phyloP scores from a whole-genome alignment of 164 flowering plant genomes.

The Piper longum region DNA sequence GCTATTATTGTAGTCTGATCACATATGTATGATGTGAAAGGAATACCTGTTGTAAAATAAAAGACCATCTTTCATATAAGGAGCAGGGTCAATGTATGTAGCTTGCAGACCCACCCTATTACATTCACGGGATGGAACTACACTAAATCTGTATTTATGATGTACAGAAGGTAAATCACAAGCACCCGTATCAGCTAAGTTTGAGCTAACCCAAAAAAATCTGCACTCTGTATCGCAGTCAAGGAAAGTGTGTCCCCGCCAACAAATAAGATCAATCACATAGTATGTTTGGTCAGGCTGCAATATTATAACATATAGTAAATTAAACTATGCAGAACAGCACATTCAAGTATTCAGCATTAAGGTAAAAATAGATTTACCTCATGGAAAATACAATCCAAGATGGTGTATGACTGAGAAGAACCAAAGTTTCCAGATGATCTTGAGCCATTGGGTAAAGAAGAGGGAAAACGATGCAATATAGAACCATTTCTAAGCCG shows the following conservation, averaged over 20 bases:
- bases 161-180: slow-evolving; percentile 61
- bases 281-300: slow-evolving; percentile 88
- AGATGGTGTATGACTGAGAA: slow-evolving; percentile 51
- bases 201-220: slow-evolving; percentile 89
- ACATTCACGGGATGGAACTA: slow-evolving; percentile 64
- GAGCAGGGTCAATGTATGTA: slow-evolving; percentile 52
- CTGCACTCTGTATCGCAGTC: slow-evolving; percentile 94
- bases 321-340: neutral
- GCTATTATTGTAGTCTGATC: too few species aligned
- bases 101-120: slow-evolving; percentile 52
- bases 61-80: slow-evolving; percentile 80
- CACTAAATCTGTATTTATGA: slow-evolving; percentile 65
- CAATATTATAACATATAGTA: slow-evolving; percentile 10
- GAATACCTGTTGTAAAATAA: slow-evolving; percentile 85
- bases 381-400: slow-evolving; percentile 97
- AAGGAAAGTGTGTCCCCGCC: slow-evolving; percentile 78
- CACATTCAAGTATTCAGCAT: neutral
- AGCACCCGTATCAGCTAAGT: slow-evolving; percentile 79
- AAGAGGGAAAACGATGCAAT: slow-evolving; percentile 83
- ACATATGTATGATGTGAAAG: neutral
- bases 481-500: slow-evolving; percentile 70
- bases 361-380: slow-evolving; percentile 15
- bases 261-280: slow-evolving; percentile 89
- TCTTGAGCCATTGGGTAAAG: slow-evolving; percentile 77
- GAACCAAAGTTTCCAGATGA: slow-evolving; percentile 37